These are phyloP conservation scores for Lipomyces orientalis DNA, from an alignment of 805 yeast species.

Conservation along the genomic window DNA sequence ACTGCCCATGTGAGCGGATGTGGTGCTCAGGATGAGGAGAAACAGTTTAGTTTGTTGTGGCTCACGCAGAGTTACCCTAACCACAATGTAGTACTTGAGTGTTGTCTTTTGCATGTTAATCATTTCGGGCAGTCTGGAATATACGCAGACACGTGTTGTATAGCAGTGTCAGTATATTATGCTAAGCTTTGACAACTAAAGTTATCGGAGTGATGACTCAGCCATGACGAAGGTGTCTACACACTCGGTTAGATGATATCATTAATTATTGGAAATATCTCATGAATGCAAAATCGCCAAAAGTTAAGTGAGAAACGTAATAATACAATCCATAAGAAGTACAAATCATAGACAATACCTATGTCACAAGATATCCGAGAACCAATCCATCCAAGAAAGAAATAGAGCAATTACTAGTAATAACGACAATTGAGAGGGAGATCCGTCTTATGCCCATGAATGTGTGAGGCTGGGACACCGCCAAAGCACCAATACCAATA, in stretches of 20 bases:
- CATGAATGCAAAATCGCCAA: not conserved
- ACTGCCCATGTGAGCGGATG: not conserved
- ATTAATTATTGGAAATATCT: not conserved
- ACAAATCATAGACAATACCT: not conserved
- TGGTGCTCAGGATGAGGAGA: too few species aligned
- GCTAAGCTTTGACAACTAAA: too few species aligned
- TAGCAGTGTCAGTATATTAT: too few species aligned
- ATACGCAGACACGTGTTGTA: too few species aligned
- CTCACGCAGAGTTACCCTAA: too few species aligned
- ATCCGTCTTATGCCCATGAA: not conserved
- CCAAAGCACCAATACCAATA: not conserved
- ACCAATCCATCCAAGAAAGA: not conserved
- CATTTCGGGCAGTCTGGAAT: too few species aligned
- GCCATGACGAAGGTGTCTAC: too few species aligned
- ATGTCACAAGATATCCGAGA: not conserved
- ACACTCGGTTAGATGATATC: not conserved
- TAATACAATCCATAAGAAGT: constrained; percentile 2
- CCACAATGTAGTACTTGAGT: too few species aligned
- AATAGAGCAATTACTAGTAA: not conserved
- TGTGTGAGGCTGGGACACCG: not conserved
- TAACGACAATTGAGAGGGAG: not conserved
- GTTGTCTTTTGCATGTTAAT: too few species aligned
- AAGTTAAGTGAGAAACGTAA: not conserved
- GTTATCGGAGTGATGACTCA: too few species aligned
- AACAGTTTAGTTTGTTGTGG: too few species aligned